Evolutionary conservation across 371 early-diverging fungal genomes (phyloP).

Genomic region (Mucor irregularis): DNA sequence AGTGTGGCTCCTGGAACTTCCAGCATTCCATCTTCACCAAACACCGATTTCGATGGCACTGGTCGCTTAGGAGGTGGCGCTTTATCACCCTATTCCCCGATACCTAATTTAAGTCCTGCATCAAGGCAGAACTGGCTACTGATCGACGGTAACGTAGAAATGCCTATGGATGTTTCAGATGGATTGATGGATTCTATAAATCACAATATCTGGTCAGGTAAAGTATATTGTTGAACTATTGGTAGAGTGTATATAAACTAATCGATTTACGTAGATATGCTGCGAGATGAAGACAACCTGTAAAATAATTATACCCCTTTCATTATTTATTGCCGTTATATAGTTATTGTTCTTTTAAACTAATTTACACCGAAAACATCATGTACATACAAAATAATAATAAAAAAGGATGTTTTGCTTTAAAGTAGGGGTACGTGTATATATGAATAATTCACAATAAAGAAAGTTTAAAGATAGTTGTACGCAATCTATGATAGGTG

Average conservation of each 20-base stretch:
- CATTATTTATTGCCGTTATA: no score
- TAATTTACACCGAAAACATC: no score
- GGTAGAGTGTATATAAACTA: background rate
- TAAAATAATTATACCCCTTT: no score
- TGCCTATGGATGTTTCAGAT: constrained; percentile 38
- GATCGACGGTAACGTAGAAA: constrained; percentile 36
- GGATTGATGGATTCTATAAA: constrained; percentile 35
- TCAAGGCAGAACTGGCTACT: constrained; percentile 31
- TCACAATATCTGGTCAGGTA: constrained; percentile 40
- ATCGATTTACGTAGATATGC: background rate
- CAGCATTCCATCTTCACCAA: constrained; percentile 25
- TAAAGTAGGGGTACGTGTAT: no score
- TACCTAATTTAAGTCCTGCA: constrained; percentile 17
- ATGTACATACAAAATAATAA: no score
- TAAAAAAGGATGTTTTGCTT: no score
- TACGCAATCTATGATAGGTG: no score
- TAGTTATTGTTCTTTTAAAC: no score
- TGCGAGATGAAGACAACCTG: constrained; percentile 3
- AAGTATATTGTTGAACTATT: background rate
- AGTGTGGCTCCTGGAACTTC: constrained; percentile 23
- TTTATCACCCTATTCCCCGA: constrained; percentile 19
- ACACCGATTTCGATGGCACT: constrained; percentile 15
- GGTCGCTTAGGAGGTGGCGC: constrained; percentile 8
- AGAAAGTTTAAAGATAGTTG: no score
- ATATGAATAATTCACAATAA: no score